Percentiles rank a stretch among this genome's conserved stretches.
Conservation (phyloP, 768 basidiomycete species). For the Pleurotus tuoliensis region DNA sequence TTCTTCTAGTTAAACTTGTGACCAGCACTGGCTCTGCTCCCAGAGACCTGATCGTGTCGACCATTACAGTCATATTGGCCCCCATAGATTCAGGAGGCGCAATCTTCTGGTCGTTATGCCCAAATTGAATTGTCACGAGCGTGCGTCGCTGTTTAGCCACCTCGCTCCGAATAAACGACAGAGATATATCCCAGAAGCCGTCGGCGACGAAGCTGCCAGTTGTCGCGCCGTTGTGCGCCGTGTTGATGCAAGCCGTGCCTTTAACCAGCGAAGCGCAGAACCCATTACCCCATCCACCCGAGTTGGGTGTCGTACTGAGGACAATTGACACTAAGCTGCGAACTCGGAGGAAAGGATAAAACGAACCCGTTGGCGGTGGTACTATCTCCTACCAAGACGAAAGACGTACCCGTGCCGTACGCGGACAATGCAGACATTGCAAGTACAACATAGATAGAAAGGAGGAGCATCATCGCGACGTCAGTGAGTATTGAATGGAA, state of each 20-base stretch:
- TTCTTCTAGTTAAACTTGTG: slow-evolving; percentile 35
- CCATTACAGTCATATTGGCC: slow-evolving; percentile 36
- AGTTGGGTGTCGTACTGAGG: slow-evolving; percentile 28
- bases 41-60: slow-evolving; percentile 29
- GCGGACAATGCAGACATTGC: not conserved
- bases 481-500: not conserved
- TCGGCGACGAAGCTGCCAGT: slow-evolving; percentile 35
- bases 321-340: not conserved
- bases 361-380: slow-evolving; percentile 35
- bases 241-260: slow-evolving; percentile 35
- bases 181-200: slow-evolving; percentile 33
- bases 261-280: slow-evolving; percentile 32
- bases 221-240: slow-evolving; percentile 37
- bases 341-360: not conserved
- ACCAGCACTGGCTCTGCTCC: slow-evolving; percentile 38
- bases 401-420: slow-evolving; percentile 21
- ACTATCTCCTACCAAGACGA: slow-evolving; percentile 36
- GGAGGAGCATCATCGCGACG: not conserved
- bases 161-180: slow-evolving; percentile 28
- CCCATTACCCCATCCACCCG: slow-evolving; percentile 39
- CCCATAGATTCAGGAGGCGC: slow-evolving; percentile 41
- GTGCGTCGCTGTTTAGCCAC: slow-evolving; percentile 31
- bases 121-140: slow-evolving; percentile 38
- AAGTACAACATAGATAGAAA: not conserved
- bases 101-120: slow-evolving; percentile 39